Base-by-base conservation (phyloP, 2,329 filamentous ascomycete genomes). In the Talaromyces sp. region DNA sequence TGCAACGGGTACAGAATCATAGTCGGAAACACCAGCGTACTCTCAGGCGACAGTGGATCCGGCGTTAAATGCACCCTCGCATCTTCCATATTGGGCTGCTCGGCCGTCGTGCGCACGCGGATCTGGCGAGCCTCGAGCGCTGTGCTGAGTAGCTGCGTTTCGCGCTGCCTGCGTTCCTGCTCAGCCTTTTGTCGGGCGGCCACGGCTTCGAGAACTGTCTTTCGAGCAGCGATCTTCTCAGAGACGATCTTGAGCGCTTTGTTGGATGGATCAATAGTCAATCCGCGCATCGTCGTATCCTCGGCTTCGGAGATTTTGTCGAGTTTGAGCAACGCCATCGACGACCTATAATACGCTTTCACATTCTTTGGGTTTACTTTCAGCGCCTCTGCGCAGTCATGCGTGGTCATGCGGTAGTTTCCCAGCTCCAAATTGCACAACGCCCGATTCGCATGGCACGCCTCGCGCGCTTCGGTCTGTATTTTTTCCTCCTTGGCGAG, bases 281-380 rank as follows among this genome's bases (percentile, higher is more conserved):
- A 80, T 0, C 92, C 94, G 8, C 59, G 38, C 38, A 54, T 0
- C 43, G 43, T 46, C 19, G 43, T 46, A 19, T 46, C 43, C 21
- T 88, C 83, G 2, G 94, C 92, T 77, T 97, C 92, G 24, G 78
- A 74, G 59, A 95, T 79, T 69, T 91, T 91, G 72, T 90, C 88
- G 17, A 97, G 84, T 1, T 88, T 85, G 27, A 96, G 79, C 60
- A 96, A 83, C 3, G 94, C 93, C 62, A 83, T 81, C 2, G 89
- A 85, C 59, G 89, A 92, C 64, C 94, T 89, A 76, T 95, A 99
- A 77, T 88, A 91, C 1, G 94, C 93, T 78, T 99, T 99, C 69
- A 95, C 74, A 73, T 96, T 97, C 56, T 73, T 74, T 3, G 87
- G 83, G 75, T 97, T 95, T 61, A 97, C 80, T 43, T 86, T 85